A percentile compares a stretch with the other conserved stretches of the same genome.
These are phyloP conservation scores for Kalaharituber pfeilii DNA, from an alignment of 2,329 filamentous ascomycete species.

Conservation along the genomic window DNA sequence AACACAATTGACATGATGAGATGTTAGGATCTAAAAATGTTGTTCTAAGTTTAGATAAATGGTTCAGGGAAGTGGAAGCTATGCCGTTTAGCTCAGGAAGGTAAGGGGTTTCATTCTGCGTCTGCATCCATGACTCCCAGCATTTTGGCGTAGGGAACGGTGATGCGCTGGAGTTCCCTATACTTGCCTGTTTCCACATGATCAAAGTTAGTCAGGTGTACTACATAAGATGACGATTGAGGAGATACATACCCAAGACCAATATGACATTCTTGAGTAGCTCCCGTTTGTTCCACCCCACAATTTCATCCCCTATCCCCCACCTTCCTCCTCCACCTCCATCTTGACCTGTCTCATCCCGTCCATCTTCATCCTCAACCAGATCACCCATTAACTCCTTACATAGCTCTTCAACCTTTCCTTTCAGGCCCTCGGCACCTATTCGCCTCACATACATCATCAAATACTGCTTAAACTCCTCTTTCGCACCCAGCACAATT, in stretches of 20 bases:
- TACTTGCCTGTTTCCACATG: slow-evolving; percentile 54
- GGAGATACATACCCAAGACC: slow-evolving; percentile 56
- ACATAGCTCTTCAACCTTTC: slow-evolving; percentile 84
- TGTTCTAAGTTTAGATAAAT: not conserved
- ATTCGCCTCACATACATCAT: slow-evolving; percentile 96
- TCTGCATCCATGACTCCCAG: slow-evolving; percentile 16
- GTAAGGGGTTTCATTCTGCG: too few relatives aligned
- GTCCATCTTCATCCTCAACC: slow-evolving; percentile 40
- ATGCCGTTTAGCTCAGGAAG: too few relatives aligned
- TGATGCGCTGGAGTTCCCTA: slow-evolving; percentile 79
- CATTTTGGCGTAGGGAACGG: slow-evolving; percentile 64
- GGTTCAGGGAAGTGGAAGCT: not conserved
- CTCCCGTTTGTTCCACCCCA: slow-evolving; percentile 79
- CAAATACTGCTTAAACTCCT: slow-evolving; percentile 89
- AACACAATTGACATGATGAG: too few relatives aligned
- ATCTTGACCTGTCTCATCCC: slow-evolving; percentile 24
- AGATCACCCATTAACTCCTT: slow-evolving; percentile 61
- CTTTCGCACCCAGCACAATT: slow-evolving; percentile 62
- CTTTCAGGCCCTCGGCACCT: slow-evolving; percentile 68
- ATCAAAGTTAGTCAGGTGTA: slow-evolving; percentile 26
- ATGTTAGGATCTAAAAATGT: not conserved
- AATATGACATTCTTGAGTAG: slow-evolving; percentile 79
- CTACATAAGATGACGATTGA: not conserved
- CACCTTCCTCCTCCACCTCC: slow-evolving; percentile 42
- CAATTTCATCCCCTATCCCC: slow-evolving; percentile 52